phyloP scores from a whole-genome alignment of 2,329 filamentous ascomycete species.

The Plenodomus lindquistii region DNA sequence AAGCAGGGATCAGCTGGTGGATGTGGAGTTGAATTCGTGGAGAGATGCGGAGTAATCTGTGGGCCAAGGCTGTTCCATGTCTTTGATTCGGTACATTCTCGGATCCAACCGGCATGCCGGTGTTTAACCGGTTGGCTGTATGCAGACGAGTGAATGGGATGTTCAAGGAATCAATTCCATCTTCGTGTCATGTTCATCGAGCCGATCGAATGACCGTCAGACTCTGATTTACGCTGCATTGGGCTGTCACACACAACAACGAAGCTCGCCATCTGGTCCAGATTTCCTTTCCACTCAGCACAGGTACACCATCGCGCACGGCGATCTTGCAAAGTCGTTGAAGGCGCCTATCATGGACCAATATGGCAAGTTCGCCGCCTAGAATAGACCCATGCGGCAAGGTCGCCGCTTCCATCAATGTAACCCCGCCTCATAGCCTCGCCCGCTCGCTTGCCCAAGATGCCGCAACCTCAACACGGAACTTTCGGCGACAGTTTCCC shows the following conservation, averaged over 20 bases:
- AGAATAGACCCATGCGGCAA: too few species aligned
- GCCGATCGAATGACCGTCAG: too few species aligned
- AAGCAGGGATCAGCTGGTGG: conserved; percentile 2
- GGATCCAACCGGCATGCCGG: not conserved
- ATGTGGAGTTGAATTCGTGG: conserved; percentile 20
- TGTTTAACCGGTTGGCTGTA: not conserved
- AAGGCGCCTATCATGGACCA: too few species aligned
- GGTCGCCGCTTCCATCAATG: not conserved
- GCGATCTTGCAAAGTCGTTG: too few species aligned
- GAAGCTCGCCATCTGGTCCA: too few species aligned
- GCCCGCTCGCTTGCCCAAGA: not conserved
- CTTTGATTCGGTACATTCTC: conserved; percentile 1
- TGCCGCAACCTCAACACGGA: conserved; percentile 1
- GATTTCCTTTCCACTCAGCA: too few species aligned
- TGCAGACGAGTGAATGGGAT: not conserved
- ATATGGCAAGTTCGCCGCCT: too few species aligned
- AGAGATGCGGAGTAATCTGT: conserved; percentile 11
- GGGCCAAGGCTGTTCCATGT: conserved; percentile 2
- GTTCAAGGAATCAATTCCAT: too few species aligned
- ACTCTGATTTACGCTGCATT: too few species aligned
- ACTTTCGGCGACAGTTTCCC: conserved; percentile 8
- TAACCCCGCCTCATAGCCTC: not conserved
- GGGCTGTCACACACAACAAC: too few species aligned
- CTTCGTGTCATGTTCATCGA: too few species aligned
- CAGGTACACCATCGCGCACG: too few species aligned